Conservation (phyloP, 2,329 filamentous ascomycete species). For the Gnomoniopsis smithogilvyi region DNA sequence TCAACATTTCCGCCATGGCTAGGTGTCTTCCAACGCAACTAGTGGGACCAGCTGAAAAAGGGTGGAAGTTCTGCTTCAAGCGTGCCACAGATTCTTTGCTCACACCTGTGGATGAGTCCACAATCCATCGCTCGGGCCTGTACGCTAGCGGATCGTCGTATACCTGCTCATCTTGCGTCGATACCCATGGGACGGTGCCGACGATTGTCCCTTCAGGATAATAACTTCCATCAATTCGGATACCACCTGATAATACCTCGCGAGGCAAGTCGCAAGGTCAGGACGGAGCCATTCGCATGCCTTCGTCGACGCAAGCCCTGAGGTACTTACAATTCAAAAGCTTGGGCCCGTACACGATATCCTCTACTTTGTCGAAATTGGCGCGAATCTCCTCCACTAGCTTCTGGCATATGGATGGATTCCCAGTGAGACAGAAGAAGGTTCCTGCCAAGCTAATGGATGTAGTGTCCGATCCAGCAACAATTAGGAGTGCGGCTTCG, state of each 20-base stretch:
- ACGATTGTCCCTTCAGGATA: slow-evolving; percentile 24
- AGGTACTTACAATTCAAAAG: slow-evolving; percentile 22
- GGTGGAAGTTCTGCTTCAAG: slow-evolving; percentile 17
- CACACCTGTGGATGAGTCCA: slow-evolving; percentile 10
- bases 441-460: slow-evolving; percentile 17
- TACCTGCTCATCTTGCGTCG: neutral
- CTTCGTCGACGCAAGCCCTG: slow-evolving; percentile 25
- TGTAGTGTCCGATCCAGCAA: slow-evolving; percentile 24
- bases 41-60: slow-evolving; percentile 20
- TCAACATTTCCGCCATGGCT: slow-evolving; percentile 24
- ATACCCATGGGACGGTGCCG: slow-evolving; percentile 17
- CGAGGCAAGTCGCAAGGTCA: slow-evolving; percentile 20
- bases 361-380: slow-evolving; percentile 16
- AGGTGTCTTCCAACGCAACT: slow-evolving; percentile 19
- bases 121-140: slow-evolving; percentile 26
- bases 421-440: slow-evolving; percentile 22
- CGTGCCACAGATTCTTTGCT: slow-evolving; percentile 14
- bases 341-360: slow-evolving; percentile 21
- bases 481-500: slow-evolving; percentile 21
- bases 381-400: slow-evolving; percentile 18
- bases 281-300: slow-evolving; percentile 22
- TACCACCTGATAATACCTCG: slow-evolving; percentile 22
- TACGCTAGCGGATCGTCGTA: slow-evolving; percentile 5
- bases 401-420: slow-evolving; percentile 11
- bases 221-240: slow-evolving; percentile 18